Evolutionary conservation across 352 stramenopile species (phyloP).

Genomic region (Nothophytophthora sp.): DNA sequence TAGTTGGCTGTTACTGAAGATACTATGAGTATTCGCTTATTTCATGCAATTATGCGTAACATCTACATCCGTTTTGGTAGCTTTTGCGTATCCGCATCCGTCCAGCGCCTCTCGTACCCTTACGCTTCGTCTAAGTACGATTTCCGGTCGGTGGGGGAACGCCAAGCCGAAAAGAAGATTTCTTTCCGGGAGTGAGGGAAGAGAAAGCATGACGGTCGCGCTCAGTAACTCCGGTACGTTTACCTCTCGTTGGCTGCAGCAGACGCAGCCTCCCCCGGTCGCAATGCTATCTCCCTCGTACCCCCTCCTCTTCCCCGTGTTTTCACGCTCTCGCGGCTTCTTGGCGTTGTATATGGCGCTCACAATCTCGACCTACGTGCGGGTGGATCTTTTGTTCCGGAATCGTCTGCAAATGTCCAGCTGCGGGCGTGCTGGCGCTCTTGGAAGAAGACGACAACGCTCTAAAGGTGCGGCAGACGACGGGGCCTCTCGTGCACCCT

Average conservation of each 20-base stretch:
- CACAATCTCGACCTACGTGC: constrained; percentile 28
- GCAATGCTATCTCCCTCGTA: neutral
- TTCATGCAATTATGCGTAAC: no score
- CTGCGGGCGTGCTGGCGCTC: constrained; percentile 86
- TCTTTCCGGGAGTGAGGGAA: constrained; percentile 37
- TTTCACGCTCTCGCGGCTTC: constrained; percentile 5
- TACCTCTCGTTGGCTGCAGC: neutral
- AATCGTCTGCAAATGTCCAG: constrained; percentile 38
- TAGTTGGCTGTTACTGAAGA: no score
- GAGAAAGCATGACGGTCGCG: constrained; percentile 46
- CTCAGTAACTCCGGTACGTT: constrained; percentile 65
- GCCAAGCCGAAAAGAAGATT: constrained; percentile 39
- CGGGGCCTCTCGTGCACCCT: neutral
- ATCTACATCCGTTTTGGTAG: no score
- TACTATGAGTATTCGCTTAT: no score
- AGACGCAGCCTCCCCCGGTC: no score
- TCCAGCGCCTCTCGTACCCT: neutral
- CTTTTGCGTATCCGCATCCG: no score
- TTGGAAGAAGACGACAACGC: constrained; percentile 92
- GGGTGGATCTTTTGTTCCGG: constrained; percentile 31
- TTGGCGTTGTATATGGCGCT: constrained; percentile 1
- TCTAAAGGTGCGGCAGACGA: constrained; percentile 62
- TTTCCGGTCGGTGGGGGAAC: constrained; percentile 6
- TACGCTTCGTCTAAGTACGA: constrained; percentile 15
- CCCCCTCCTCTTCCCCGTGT: neutral